These are phyloP conservation scores for Voacanga thouarsii DNA, from an alignment of 257 asterid genomes.

Conservation along the genomic window DNA sequence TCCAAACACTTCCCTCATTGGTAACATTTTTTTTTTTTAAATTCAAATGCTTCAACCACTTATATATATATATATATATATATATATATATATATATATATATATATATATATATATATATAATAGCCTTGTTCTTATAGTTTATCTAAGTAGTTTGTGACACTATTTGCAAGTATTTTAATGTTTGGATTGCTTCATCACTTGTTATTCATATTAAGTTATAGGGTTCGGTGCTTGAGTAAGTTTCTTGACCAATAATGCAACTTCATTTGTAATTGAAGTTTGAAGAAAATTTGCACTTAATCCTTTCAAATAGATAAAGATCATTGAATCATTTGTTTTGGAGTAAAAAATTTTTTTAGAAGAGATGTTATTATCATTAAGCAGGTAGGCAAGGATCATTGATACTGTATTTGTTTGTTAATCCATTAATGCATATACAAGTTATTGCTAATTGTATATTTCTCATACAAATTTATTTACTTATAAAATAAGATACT, in stretches of 20 bases:
- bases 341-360: too few species aligned
- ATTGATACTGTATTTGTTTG: too few species aligned
- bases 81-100: neutral
- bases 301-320: neutral
- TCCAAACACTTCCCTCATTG: too few species aligned
- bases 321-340: neutral
- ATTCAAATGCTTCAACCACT: neutral
- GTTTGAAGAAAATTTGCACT: too few species aligned
- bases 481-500: too few species aligned
- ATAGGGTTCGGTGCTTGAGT: neutral
- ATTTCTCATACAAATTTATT: too few species aligned
- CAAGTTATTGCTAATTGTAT: too few species aligned
- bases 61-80: neutral
- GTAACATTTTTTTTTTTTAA: too few species aligned
- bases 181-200: neutral
- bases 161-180: neutral
- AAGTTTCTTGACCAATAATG: neutral
- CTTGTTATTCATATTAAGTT: neutral
- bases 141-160: neutral
- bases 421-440: too few species aligned
- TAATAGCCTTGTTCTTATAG: neutral
- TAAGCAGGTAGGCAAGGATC: too few species aligned
- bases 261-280: too few species aligned
- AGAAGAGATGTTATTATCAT: too few species aligned
- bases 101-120: neutral